A percentile compares a stretch with the other conserved stretches of the same genome.
phyloP scores from a whole-genome alignment of 805 yeast genomes.

The Starmerella geochares region DNA sequence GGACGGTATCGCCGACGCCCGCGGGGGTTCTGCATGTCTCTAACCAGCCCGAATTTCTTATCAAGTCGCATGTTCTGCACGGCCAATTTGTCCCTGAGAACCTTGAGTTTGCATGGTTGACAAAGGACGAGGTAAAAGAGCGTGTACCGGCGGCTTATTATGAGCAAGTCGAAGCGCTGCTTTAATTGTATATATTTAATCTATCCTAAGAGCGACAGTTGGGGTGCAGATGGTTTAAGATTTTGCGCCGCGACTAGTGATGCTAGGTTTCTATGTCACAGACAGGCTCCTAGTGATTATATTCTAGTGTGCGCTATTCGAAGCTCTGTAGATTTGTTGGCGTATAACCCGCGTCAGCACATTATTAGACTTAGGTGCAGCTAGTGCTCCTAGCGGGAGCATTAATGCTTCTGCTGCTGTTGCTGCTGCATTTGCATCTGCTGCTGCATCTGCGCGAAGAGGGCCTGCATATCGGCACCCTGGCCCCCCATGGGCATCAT shows the following conservation, averaged over 20 bases:
- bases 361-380: background rate
- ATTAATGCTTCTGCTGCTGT: slow-evolving; percentile 6
- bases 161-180: slow-evolving; percentile 20
- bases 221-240: too few relatives aligned
- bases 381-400: background rate
- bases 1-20: slow-evolving; percentile 87
- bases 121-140: slow-evolving; percentile 62
- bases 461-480: slow-evolving; percentile 21
- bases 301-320: too few relatives aligned
- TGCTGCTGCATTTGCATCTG: slow-evolving; percentile 18
- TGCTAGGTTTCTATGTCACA: too few relatives aligned
- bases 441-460: slow-evolving; percentile 25
- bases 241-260: too few relatives aligned
- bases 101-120: slow-evolving; percentile 67
- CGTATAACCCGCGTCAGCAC: too few relatives aligned
- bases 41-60: slow-evolving; percentile 49
- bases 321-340: too few relatives aligned
- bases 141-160: slow-evolving; percentile 48
- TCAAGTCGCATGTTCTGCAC: slow-evolving; percentile 80
- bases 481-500: slow-evolving; percentile 30
- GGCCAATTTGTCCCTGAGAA: slow-evolving; percentile 52
- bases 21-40: slow-evolving; percentile 51
- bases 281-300: too few relatives aligned
- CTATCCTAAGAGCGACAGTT: background rate
- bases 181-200: slow-evolving; percentile 12